These are phyloP conservation scores for Crithidia fasciculata DNA, from an alignment of 208 protist species.

Conservation along the genomic window DNA sequence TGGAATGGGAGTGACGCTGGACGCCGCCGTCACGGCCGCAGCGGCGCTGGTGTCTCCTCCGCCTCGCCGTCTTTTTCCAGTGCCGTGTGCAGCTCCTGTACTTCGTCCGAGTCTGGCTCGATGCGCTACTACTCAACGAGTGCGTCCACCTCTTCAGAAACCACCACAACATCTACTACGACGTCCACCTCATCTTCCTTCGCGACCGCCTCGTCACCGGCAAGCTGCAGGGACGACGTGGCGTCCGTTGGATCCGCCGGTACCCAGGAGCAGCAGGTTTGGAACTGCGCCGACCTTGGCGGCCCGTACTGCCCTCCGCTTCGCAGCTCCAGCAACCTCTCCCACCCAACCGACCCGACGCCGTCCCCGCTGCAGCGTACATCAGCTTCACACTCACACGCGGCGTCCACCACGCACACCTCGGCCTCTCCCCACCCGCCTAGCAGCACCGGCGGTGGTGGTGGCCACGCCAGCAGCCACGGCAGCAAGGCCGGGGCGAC, in stretches of 20 bases:
- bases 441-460: slow-evolving; percentile 1
- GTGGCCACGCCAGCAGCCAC: not conserved
- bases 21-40: not conserved
- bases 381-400: slow-evolving; percentile 6
- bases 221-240: not conserved
- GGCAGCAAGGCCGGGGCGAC: not conserved
- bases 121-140: slow-evolving; percentile 1
- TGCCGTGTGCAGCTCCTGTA: not conserved
- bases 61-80: not conserved
- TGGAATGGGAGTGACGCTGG: slow-evolving; percentile 2
- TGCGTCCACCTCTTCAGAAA: not conserved
- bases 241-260: not conserved
- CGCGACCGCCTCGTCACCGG: not conserved
- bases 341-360: not conserved
- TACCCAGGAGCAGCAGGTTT: not conserved
- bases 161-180: not conserved
- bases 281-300: not conserved
- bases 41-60: not conserved
- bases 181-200: not conserved
- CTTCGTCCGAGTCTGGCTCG: not conserved
- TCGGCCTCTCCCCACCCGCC: slow-evolving; percentile 2
- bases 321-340: slow-evolving; percentile 20
- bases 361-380: not conserved
- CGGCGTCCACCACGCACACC: not conserved
- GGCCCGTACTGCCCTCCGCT: not conserved